Conservation (phyloP, 176 grass and related monocot species). For the Hsuehochloa calcarea region DNA sequence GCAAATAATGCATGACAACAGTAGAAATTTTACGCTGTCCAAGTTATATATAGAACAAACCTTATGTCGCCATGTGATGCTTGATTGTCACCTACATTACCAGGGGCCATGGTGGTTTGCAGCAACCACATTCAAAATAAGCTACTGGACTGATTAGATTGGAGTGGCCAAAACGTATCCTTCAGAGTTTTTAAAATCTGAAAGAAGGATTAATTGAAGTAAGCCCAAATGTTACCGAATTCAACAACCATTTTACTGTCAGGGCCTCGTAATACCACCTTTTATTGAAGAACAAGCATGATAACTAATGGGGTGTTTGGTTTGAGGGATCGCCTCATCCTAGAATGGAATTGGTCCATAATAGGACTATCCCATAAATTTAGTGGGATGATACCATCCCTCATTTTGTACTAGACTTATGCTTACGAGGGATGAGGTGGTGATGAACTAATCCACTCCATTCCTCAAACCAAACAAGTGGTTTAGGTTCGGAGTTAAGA, state of each 20-base stretch:
- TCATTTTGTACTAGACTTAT: background rate
- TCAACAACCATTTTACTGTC: background rate
- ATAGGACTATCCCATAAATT: background rate
- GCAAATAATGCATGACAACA: background rate
- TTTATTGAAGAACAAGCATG: background rate
- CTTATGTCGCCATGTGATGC: constrained; percentile 51
- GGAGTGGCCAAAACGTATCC: constrained; percentile 86
- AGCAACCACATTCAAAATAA: constrained; percentile 79
- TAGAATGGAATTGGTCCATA: background rate
- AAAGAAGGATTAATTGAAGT: constrained; percentile 21
- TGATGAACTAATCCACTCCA: background rate
- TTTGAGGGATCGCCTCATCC: background rate
- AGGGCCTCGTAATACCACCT: background rate
- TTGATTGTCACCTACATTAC: constrained; percentile 39
- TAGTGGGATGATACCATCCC: background rate
- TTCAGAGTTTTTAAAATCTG: constrained; percentile 84
- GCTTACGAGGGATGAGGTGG: background rate
- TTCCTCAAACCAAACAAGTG: background rate
- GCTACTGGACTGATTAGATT: constrained; percentile 54
- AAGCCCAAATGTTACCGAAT: background rate
- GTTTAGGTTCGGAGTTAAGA: too few species aligned
- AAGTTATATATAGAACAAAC: constrained; percentile 38
- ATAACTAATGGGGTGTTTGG: background rate
- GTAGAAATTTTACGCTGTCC: background rate
- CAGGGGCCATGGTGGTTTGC: constrained; percentile 53